Evolutionary conservation across 768 basidiomycete genomes (phyloP).

Genomic region (Cystobasidium ongulense): DNA sequence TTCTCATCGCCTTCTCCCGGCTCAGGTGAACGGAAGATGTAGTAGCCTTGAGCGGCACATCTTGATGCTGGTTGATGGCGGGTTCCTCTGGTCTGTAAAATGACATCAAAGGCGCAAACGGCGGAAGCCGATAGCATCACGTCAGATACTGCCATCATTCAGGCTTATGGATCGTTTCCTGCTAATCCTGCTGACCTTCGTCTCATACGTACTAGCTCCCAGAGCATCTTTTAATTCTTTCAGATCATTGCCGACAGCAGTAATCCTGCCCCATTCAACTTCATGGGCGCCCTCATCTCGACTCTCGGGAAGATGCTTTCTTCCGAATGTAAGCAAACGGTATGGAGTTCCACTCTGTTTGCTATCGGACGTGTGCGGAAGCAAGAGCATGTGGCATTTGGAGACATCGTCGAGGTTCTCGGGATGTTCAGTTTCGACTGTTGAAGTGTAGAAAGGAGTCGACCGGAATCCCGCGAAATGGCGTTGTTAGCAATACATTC

Average conservation of each 20-base stretch:
- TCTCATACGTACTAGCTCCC: constrained; percentile 54
- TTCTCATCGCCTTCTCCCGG: constrained; percentile 35
- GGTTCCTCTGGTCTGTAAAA: constrained; percentile 23
- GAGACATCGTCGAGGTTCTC: constrained; percentile 56
- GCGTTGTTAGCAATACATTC: too few relatives aligned
- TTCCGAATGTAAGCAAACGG: constrained; percentile 54
- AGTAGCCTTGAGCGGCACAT: constrained; percentile 56
- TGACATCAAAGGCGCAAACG: background rate
- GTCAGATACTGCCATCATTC: background rate
- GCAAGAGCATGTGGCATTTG: constrained; percentile 57
- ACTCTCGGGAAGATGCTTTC: constrained; percentile 56
- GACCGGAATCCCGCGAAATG: background rate
- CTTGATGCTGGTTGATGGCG: constrained; percentile 54
- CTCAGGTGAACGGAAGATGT: constrained; percentile 55
- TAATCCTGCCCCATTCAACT: constrained; percentile 49
- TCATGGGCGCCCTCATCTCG: constrained; percentile 47
- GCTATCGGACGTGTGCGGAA: constrained; percentile 50
- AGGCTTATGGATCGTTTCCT: background rate
- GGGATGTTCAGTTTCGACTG: constrained; percentile 50
- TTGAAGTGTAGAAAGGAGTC: background rate
- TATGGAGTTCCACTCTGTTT: constrained; percentile 47
- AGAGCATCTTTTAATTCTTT: constrained; percentile 51
- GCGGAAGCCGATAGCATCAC: background rate
- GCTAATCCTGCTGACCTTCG: constrained; percentile 54
- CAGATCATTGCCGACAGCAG: constrained; percentile 53